Base-by-base conservation (phyloP, 2,329 filamentous ascomycete genomes). In the Lachnum nothofagi region DNA sequence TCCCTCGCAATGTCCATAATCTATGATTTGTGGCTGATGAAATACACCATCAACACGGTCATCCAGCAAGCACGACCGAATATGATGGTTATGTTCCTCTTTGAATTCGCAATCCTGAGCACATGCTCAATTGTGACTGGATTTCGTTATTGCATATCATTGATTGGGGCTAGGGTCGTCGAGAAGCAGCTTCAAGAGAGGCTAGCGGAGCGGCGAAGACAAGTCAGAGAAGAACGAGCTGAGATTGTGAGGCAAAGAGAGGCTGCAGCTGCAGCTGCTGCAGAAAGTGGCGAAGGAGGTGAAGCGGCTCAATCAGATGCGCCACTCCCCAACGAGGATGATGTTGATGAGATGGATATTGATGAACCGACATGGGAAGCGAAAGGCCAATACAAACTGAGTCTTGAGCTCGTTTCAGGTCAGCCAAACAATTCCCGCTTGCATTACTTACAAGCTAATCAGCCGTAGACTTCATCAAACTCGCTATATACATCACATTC, bases 1-100 rank as follows among this genome's bases (percentile, higher is more conserved):
- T 96, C 91, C 37, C 75, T 98, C 40, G 63, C 86, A 1, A 68
- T 95, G 45, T 91, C 91, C 55, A 77, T 95, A 50, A 59, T 82
- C 14, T 96, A 95, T 70, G 86, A 95, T 64, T 66, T 83, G 20
- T 85, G 78, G 65, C 82, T 98, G 70, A 81, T 96, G 56, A 78
- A 77, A 42, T 96, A 95, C 67, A 85, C 86, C 50, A 76, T 95
- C 53, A 80, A 83, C 23, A 88, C 86, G 0, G 91, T 97, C 25
- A 82, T 96, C 42, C 83, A 87, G 49, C 84, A 94, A 65, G 88
- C 91, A 2, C 79, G 86, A n/a, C 90, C 91, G 0, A 93, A 94
- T 51, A 97, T 98, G 87, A 98, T 97, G 90, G 90, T 98, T 55
- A 97, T 98, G 90, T 98, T 98, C 63, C 82, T 94, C 5, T 98